These are phyloP conservation scores for Colletotrichum brevisporum DNA, from an alignment of 2,329 filamentous ascomycete species.

Conservation along the genomic window DNA sequence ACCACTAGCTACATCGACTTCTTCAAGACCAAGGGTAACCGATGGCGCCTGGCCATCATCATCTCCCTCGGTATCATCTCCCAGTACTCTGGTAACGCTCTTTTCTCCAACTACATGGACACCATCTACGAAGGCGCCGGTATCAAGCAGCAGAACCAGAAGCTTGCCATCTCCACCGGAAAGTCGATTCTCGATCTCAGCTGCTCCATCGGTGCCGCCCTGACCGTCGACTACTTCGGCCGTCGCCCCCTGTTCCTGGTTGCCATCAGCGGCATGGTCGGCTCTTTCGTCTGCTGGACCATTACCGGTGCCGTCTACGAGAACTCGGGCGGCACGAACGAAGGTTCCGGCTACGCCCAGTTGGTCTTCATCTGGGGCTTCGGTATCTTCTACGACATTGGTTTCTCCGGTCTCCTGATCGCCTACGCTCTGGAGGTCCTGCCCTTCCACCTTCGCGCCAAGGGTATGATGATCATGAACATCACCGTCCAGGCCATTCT, in stretches of 20 bases:
- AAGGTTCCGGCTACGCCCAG: constrained; percentile 65
- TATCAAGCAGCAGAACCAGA: constrained; percentile 69
- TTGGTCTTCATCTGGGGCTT: constrained; percentile 73
- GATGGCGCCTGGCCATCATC: constrained; percentile 73
- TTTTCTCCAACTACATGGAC: constrained; percentile 78
- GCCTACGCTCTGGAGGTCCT: constrained; percentile 72
- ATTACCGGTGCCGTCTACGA: constrained; percentile 67
- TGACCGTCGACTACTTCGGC: constrained; percentile 65
- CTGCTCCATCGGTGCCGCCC: constrained; percentile 67
- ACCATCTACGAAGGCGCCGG: constrained; percentile 73
- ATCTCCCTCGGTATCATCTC: constrained; percentile 76
- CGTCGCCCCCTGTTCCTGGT: constrained; percentile 68
- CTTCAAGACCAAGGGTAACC: constrained; percentile 73
- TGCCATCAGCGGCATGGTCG: constrained; percentile 64
- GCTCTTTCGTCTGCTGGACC: constrained; percentile 65
- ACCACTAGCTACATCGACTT: constrained; percentile 72
- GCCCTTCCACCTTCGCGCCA: constrained; percentile 70
- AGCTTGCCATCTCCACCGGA: constrained; percentile 68
- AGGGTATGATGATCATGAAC: constrained; percentile 76
- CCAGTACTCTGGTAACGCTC: constrained; percentile 77
- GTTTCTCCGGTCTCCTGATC: constrained; percentile 70
- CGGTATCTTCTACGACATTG: constrained; percentile 71
- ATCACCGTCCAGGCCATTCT: constrained; percentile 73
- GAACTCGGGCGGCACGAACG: constrained; percentile 58
- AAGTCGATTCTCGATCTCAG: constrained; percentile 72